Percentiles rank a stretch among this genome's conserved stretches.
These are phyloP conservation scores for Eremomyces bilateralis DNA, from an alignment of 495 filamentous ascomycete species.

Conservation along the genomic window DNA sequence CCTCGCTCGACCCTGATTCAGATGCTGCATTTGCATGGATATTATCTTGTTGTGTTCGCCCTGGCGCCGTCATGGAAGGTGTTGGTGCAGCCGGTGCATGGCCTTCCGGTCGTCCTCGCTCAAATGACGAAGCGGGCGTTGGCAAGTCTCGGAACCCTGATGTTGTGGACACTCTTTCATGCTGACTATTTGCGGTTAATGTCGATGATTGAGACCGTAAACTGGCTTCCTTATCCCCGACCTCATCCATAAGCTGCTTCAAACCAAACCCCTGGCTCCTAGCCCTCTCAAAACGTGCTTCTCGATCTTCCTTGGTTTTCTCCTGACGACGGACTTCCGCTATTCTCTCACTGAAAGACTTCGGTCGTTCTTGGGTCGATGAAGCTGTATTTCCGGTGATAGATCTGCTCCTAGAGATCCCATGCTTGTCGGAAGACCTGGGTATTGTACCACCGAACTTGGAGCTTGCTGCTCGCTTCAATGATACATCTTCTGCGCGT, in stretches of 20 bases:
- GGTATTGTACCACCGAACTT: too few relatives aligned
- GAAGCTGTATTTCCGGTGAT: too few relatives aligned
- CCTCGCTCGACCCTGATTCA: too few relatives aligned
- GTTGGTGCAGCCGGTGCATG: constrained; percentile 4
- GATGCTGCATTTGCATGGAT: constrained; percentile 1
- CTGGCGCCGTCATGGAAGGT: constrained; percentile 1
- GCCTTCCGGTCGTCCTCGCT: not conserved
- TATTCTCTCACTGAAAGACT: constrained; percentile 74
- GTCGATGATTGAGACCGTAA: too few relatives aligned
- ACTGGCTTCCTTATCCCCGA: not conserved
- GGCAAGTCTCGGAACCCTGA: not conserved
- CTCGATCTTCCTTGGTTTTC: constrained; percentile 31
- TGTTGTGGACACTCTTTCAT: not conserved
- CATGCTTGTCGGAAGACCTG: too few relatives aligned
- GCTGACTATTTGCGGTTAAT: too few relatives aligned
- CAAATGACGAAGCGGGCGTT: not conserved
- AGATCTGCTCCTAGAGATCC: too few relatives aligned
- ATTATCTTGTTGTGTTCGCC: constrained; percentile 2
- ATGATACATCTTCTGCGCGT: constrained; percentile 59
- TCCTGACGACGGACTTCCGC: constrained; percentile 37
- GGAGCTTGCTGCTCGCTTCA: constrained; percentile 42
- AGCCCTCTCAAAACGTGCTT: constrained; percentile 28
- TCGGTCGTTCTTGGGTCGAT: constrained; percentile 17
- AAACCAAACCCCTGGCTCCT: constrained; percentile 49
- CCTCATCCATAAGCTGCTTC: not conserved